Base-by-base conservation (phyloP, 2,329 filamentous ascomycete genomes). In the Pyrenophora graminea region DNA sequence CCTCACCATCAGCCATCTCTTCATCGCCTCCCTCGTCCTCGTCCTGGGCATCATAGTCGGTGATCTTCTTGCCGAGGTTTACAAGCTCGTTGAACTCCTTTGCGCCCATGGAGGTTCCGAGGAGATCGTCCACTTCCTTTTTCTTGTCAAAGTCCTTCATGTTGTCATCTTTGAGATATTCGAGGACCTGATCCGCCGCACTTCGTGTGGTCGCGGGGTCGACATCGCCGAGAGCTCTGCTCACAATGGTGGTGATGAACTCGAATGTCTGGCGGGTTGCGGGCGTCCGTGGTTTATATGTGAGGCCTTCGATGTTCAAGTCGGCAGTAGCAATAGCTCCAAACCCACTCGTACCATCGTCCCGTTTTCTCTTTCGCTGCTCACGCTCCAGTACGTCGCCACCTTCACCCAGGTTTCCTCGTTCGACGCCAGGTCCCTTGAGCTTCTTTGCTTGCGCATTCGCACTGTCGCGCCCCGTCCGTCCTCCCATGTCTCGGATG, bases 81-180 rank as follows among this genome's bases (percentile, higher is more conserved):
- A 97, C 87, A 61, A 99, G 78, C 76, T 97, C 93, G 70, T 97
- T 97, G 78, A 97, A 99, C 72, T 96, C 88, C 70, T 97, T 96
- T 1, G 90, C 84, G 41, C 82, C 87, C 79, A 97, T 84, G 0
- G 86, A 85, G 31, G 83, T 83, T n/a, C 93, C 94, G 36, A 99
- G 75, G 53, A 97, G 85, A 59, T 97, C 94, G 65, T 99, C 94
- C 37, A 97, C 85, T 72, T 97, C 91, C 76, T 92, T 96, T 80
- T 99, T 99, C 80, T 95, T 97, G 72, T 99, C 94, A 53, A 96
- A 90, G 71, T 99, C 94, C 74, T 97, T 97, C 78, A 97, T 80
- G 57, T 92, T 89, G 57, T 97, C 92, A 63, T 97, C 92, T 74
- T 99, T 99, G 38, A 99, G 79, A 57, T 88, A 91, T 71, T 99